phyloP scores from a whole-genome alignment of 768 basidiomycete genomes.

The Ephemerocybe angulata region DNA sequence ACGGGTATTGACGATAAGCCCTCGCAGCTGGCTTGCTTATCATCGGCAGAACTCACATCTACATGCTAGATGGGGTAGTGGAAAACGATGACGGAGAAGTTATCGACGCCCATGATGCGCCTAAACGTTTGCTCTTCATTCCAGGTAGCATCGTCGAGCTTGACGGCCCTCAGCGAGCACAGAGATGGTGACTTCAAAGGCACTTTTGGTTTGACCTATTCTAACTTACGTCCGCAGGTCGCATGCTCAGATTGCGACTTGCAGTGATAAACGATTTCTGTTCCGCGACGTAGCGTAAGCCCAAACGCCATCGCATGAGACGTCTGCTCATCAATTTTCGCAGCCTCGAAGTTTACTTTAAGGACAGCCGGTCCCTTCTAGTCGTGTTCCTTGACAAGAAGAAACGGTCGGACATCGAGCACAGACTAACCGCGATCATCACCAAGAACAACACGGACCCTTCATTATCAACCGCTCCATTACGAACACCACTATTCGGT shows the following conservation, averaged over 20 bases:
- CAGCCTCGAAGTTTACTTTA: conserved; percentile 90
- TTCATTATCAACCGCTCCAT: conserved; percentile 45
- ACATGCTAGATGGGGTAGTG: conserved; percentile 87
- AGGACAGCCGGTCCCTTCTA: conserved; percentile 83
- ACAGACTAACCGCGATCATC: conserved; percentile 48
- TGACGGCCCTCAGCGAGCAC: conserved; percentile 74
- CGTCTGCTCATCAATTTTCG: not conserved
- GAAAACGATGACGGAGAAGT: conserved; percentile 86
- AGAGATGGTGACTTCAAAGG: conserved; percentile 60
- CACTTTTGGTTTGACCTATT: not conserved
- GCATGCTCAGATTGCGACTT: conserved; percentile 73
- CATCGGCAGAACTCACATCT: conserved; percentile 78
- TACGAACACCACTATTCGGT: conserved; percentile 55
- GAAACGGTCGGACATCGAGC: conserved; percentile 57
- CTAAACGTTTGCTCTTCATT: conserved; percentile 74
- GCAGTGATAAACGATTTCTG: conserved; percentile 78
- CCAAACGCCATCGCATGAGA: not conserved
- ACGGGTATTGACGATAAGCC: too few relatives aligned
- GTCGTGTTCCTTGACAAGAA: conserved; percentile 74
- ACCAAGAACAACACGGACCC: conserved; percentile 38
- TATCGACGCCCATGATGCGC: conserved; percentile 83
- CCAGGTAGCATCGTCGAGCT: conserved; percentile 82
- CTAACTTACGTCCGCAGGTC: conserved; percentile 44
- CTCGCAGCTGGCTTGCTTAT: conserved; percentile 83
- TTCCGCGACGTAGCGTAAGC: conserved; percentile 90